phyloP scores from a whole-genome alignment of 148 eudicot species.

The Drosera capensis region DNA sequence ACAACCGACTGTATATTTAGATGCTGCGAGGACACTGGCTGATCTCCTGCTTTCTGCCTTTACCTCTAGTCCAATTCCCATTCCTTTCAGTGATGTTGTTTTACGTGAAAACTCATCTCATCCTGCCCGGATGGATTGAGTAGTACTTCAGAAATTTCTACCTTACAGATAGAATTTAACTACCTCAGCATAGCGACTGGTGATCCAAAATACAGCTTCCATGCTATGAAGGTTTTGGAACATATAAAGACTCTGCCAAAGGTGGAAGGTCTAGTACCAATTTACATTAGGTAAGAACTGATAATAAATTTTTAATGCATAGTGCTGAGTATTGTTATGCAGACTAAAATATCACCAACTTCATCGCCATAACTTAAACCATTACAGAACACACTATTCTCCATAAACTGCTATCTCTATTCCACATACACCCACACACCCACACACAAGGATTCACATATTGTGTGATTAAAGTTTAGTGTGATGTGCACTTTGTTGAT shows the following conservation, averaged over 20 bases:
- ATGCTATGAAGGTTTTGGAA: slow-evolving; percentile 88
- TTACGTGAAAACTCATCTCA: slow-evolving; percentile 59
- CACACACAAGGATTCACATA: too few species aligned
- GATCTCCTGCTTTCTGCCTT: slow-evolving; percentile 76
- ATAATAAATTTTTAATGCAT: too few species aligned
- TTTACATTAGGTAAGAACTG: slow-evolving; percentile 77
- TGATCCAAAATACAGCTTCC: slow-evolving; percentile 57
- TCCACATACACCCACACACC: too few species aligned
- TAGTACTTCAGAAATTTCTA: slow-evolving; percentile 92
- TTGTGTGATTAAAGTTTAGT: too few species aligned
- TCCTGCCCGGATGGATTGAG: slow-evolving; percentile 80
- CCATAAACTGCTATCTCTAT: too few species aligned
- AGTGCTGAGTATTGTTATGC: too few species aligned
- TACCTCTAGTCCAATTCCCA: slow-evolving; percentile 72
- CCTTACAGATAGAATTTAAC: slow-evolving; percentile 84
- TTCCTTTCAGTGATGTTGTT: slow-evolving; percentile 85
- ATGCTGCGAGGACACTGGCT: slow-evolving; percentile 67
- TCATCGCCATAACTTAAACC: too few species aligned
- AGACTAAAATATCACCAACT: too few species aligned
- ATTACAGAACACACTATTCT: too few species aligned
- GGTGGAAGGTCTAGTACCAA: slow-evolving; percentile 89
- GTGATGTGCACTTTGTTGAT: too few species aligned
- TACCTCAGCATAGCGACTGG: slow-evolving; percentile 73
- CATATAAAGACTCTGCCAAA: slow-evolving; percentile 77
- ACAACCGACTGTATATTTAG: slow-evolving; percentile 55